A percentile compares a stretch with the other conserved stretches of the same genome.
Conservation (phyloP, 495 filamentous ascomycete genomes). For the Zalerion maritima region DNA sequence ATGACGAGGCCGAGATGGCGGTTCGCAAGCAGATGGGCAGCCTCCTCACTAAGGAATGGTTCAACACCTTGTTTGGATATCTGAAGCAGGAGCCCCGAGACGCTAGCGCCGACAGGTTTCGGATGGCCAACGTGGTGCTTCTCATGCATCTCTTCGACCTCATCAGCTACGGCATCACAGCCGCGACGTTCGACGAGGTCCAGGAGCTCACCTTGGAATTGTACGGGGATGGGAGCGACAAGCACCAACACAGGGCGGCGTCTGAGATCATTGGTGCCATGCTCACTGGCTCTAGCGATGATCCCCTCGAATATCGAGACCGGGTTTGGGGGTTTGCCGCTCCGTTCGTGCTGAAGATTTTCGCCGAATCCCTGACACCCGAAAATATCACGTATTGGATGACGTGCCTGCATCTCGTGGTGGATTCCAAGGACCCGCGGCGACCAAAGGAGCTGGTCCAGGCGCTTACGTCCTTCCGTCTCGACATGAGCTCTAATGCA, state of each 20-base stretch:
- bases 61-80: slow-evolving; percentile 73
- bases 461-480: slow-evolving; percentile 66
- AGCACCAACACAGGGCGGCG: slow-evolving; percentile 94
- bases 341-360: slow-evolving; percentile 72
- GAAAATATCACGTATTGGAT: slow-evolving; percentile 93
- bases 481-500: slow-evolving; percentile 91
- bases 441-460: slow-evolving; percentile 75
- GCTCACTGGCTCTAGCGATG: slow-evolving; percentile 58
- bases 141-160: slow-evolving; percentile 81
- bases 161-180: slow-evolving; percentile 57
- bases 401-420: slow-evolving; percentile 75
- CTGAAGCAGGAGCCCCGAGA: slow-evolving; percentile 96
- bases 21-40: slow-evolving; percentile 70
- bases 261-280: slow-evolving; percentile 85
- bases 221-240: slow-evolving; percentile 87
- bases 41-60: slow-evolving; percentile 70
- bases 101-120: slow-evolving; percentile 65
- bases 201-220: slow-evolving; percentile 58
- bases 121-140: slow-evolving; percentile 70
- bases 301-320: slow-evolving; percentile 50
- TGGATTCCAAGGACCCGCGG: slow-evolving; percentile 68
- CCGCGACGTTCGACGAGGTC: slow-evolving; percentile 74
- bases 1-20: slow-evolving; percentile 66
- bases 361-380: slow-evolving; percentile 79
- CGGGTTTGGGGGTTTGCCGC: slow-evolving; percentile 79